Evolutionary conservation across 1,284 basidiomycete species (phyloP), one percentile per base, ranked within the genome.

Genomic region (Heterobasidion occidentale): DNA sequence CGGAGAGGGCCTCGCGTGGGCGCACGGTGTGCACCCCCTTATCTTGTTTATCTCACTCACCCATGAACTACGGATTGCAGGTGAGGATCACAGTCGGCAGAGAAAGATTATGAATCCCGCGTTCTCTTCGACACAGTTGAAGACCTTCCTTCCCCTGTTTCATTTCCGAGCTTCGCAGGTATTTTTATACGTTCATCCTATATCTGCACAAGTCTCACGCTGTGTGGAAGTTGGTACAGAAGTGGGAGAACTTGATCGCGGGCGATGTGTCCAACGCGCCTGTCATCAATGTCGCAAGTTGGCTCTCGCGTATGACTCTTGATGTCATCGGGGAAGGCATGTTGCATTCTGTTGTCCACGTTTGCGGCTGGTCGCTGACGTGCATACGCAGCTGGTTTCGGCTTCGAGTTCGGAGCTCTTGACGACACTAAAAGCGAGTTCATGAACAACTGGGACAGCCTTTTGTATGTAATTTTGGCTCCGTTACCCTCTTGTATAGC

Each of bases 51-150:
- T 15, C 7, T 12, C 17, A 7, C 45, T 35, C 15, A 12, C 2
- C 33, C 45, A 5, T 6, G 0, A 9, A 20, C 19, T 4, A 9
- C 38, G 12, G 44, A 42, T 27, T 20, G 11, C 35, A 60, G 59
- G 68, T 27, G 62, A 70, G 33, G 62, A 61, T 46, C 69, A 69
- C 62, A 63, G 61, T 55, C 60, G 61, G 45, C 67, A 67, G 55
- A 63, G 67, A 51, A 65, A 64, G 52, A 61, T 69, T 20, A 60
- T 69, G 45, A 61, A 61, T 34, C 64, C 67, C 19, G 64, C 67
- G 3, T 70, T 70, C 51, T 47, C 48, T 20, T 42, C 52, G 9
- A 42, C 57, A 15, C 54, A 56, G 27, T 44, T 61, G 46, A 63
- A 60, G 34, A 35, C 42, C n/a, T 64, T 64, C 42, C 38, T 64